Evolutionary conservation across 1,284 basidiomycete genomes (phyloP).

Genomic region (Boletus smithii): DNA sequence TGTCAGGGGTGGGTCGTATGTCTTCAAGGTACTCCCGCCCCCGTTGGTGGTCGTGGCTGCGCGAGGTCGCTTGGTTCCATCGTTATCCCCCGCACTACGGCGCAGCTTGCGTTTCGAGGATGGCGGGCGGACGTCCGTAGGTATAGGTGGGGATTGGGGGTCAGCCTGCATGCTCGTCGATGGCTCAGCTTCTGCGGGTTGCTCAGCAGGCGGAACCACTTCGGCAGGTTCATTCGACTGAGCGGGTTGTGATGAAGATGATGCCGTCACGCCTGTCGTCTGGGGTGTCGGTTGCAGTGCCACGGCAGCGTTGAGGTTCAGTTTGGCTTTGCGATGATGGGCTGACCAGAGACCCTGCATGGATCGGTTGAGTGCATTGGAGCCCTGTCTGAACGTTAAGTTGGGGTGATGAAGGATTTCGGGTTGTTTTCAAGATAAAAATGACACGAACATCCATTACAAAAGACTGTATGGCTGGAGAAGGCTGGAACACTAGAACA

Average conservation of each 20-base stretch:
- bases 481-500: too few relatives aligned
- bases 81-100: slow-evolving; percentile 40
- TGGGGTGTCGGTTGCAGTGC: slow-evolving; percentile 15
- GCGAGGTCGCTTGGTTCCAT: slow-evolving; percentile 49
- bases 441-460: slow-evolving; percentile 22
- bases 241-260: slow-evolving; percentile 30
- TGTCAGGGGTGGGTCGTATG: slow-evolving; percentile 63
- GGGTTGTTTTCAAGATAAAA: neutral
- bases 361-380: slow-evolving; percentile 68
- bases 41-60: slow-evolving; percentile 33
- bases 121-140: slow-evolving; percentile 25
- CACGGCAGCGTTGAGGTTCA: slow-evolving; percentile 60
- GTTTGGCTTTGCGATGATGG: slow-evolving; percentile 55
- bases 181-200: slow-evolving; percentile 14
- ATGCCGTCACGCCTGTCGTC: slow-evolving; percentile 9
- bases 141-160: neutral
- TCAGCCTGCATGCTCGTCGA: slow-evolving; percentile 10
- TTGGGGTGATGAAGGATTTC: slow-evolving; percentile 13
- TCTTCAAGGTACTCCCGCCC: slow-evolving; percentile 37
- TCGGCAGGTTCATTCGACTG: slow-evolving; percentile 4
- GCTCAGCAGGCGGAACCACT: neutral
- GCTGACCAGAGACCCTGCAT: slow-evolving; percentile 75
- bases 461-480: too few relatives aligned
- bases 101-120: slow-evolving; percentile 58
- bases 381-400: slow-evolving; percentile 49